Base-by-base conservation (phyloP, 805 yeast genomes). In the Cyberlindnera euphorbiiphila region DNA sequence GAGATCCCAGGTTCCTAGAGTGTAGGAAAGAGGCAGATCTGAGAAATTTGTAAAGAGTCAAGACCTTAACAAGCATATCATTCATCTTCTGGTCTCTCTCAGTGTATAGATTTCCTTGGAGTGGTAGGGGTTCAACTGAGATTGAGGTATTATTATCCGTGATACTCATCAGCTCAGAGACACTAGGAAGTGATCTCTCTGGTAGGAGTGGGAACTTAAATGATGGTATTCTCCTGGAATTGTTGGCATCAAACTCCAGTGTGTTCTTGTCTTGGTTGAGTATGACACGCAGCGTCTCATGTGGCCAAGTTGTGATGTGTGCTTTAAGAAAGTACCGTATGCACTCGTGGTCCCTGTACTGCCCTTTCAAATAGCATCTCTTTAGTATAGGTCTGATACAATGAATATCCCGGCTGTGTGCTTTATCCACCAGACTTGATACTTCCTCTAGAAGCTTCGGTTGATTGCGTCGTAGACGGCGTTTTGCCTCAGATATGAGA, bases 291-390 rank as follows among this genome's bases (percentile, higher is more conserved):
- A 43, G 26, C n/a, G 38, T 34, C 25, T 51, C 53, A 21, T 29
- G n/a, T 1, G 56, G 59, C 59, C 59, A 53, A 14, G 34, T 32
- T 2, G 41, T 38, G 12, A 52, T 34, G 9, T 49, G 35, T 3
- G 45, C 47, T 22, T 42, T 44, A 6, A 53, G 38, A 29, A 53
- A 53, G 21, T 37, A 45, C 8, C 53, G 26, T 4, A 53, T 45
- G 5, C 16, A 31, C 15, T 43, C 45, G 23, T 51, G 49, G 20
- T 50, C 51, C 21, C 47, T 25, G 25, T 48, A 53, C 15, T 35
- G 31, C 5, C 47, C 55, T 12, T 40, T 38, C 1, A 47, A 34
- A 27, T 53, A 50, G 37, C 47, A 47, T 12, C 52, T 32, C 19
- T 32, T 25, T 8, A 53, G 25, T 1, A 50, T 33, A 1, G 49